A percentile compares a stretch with the other conserved stretches of the same genome.
Conservation (phyloP, 768 basidiomycete genomes). For the Bullera alba region DNA sequence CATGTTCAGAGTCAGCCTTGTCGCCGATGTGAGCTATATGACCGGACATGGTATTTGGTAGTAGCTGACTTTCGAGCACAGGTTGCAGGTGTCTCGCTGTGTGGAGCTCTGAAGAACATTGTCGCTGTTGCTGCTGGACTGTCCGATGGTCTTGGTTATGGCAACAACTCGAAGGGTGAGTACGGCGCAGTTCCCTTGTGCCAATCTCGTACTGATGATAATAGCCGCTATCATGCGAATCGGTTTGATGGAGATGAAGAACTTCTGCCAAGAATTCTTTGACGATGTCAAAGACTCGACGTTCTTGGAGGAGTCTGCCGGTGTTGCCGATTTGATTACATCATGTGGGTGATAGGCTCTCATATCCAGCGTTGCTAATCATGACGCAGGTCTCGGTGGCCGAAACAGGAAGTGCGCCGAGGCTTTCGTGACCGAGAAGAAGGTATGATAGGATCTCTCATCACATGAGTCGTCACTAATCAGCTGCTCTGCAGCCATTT, state of each 20-base stretch:
- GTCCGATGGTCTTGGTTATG: conserved; percentile 49
- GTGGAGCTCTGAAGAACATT: conserved; percentile 52
- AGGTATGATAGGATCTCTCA: conserved; percentile 45
- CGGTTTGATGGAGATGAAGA: conserved; percentile 51
- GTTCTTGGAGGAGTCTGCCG: conserved; percentile 49
- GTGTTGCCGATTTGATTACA: conserved; percentile 51
- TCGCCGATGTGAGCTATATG: conserved; percentile 45
- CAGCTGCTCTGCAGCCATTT: conserved; percentile 43
- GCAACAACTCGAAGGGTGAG: conserved; percentile 48
- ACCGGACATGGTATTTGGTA: not conserved
- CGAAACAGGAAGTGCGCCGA: conserved; percentile 42
- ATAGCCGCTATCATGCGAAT: conserved; percentile 52
- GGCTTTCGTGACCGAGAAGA: conserved; percentile 49
- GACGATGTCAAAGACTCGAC: conserved; percentile 47
- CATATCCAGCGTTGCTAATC: not conserved
- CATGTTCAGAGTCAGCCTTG: conserved; percentile 48
- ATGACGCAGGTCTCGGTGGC: conserved; percentile 34
- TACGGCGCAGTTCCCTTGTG: not conserved
- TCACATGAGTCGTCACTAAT: not conserved
- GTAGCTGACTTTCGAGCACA: conserved; percentile 4
- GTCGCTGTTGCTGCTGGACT: conserved; percentile 52
- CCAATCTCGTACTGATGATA: not conserved
- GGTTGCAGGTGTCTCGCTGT: conserved; percentile 49
- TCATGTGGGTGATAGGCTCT: conserved; percentile 47
- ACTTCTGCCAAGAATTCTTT: conserved; percentile 51